Base-by-base conservation (phyloP, 768 basidiomycete genomes). In the Mycena rosella region DNA sequence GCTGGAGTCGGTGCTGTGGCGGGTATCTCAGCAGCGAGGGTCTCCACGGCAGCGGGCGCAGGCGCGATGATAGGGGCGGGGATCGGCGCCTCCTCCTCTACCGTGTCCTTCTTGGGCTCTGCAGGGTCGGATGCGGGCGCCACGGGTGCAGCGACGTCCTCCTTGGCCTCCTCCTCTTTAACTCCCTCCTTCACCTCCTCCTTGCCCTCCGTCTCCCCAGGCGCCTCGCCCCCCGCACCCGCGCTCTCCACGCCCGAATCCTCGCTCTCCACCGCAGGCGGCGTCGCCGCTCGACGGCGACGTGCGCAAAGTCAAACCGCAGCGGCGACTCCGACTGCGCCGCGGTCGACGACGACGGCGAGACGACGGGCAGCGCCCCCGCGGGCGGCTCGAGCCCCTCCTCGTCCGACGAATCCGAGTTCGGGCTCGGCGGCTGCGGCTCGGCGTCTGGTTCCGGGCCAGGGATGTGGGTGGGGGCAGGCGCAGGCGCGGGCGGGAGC, bases 311-410 rank as follows among this genome's bases (percentile, higher is more conserved):
- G 7, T 57, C 48, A 20, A 58, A 24, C 20, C 29, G 13, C n/a
- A 67, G 40, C 20, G 47, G 44, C 3, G 34, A 27, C 52, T 60
- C 56, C 15, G 54, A n/a, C 60, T 65, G 55, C 30, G 56, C 44
- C 45, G 62, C 55, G 26, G 68, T 69, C 57, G 62, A 64, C 63
- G 68, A 64, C 24, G 61, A 63, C 18, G 68, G 68, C 53, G 68
- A 54, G 0, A 69, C 36, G 22, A 58, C 38, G 4, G 51, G 52
- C 49, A 63, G 20, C 34, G 47, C 42, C 44, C 40, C 40, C 61
- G 27, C 48, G 24, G 32, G 51, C 34, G 42, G 68, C 52, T 51
- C 62, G 20, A 56, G 45, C 63, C 24, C 54, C 38, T 49, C 60
- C 24, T 36, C 66, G 34, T 61, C 61, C n/a, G n/a, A n/a, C 24